Evolutionary conservation across 2,329 filamentous ascomycete genomes (phyloP), one percentile per base, ranked within the genome.

Genomic region (Phialophora expanda): DNA sequence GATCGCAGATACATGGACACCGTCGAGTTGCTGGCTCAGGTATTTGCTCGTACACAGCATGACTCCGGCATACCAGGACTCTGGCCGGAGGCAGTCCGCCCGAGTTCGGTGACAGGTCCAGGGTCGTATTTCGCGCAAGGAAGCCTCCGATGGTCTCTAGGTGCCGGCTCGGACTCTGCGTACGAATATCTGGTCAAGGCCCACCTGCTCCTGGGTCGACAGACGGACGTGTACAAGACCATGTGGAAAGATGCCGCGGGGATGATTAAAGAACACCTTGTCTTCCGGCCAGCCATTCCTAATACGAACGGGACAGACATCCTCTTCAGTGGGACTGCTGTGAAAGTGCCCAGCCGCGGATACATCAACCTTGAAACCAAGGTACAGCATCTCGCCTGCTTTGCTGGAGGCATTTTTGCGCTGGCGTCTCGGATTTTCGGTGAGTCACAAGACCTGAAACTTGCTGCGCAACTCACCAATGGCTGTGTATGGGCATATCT

Each of bases 1-100:
- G 83, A 87, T 70, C 78, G 81, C 72, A 84, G 83, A 70, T 89
- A 82, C 75, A 89, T 87, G 72, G 87, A 89, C 75, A 86, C 86
- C 7, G 78, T 86, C 7, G 80, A 85, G 69, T 80, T 86, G 48
- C 83, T 89, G 63, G 80, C 81, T 11, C 80, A 87, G 65, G 78
- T 82, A 60, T 81, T 89, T 32, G 83, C 85, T 65, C 74, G 76
- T 57, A 76, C 78, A 46, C 87, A 90, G 73, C 79, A 81, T 61
- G 72, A 76, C 5, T 88, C 86, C 3, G 78, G 78, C 41, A 73
- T 90, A 41, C 86, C 87, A 0, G 87, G 87, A 3, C 80, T 90
- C 78, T 89, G 87, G 86, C 87, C 87, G 0, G 77, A 85, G 0
- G 74, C 78, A 9, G 75, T 89, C 14, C 77, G 82, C n/a, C 81